Base-by-base conservation (phyloP, 2,329 filamentous ascomycete species). In the Alternaria sp. region DNA sequence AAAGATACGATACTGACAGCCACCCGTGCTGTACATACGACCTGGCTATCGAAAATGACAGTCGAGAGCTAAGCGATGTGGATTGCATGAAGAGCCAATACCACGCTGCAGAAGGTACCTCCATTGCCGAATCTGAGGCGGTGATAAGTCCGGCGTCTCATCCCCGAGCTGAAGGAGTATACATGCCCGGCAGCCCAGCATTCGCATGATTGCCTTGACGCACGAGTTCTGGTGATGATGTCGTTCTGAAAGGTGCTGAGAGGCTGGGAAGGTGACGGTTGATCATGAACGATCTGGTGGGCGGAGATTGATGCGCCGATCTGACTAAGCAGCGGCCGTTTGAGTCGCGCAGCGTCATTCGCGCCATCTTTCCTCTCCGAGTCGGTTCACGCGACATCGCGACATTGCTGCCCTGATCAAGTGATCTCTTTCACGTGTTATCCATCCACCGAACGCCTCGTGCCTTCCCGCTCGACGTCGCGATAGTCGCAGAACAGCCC, bases 361-460 rank as follows among this genome's bases (percentile, higher is more conserved):
- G 65, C 65, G 59, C 62, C 68, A 64, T 59, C 55, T 65, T 65
- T 51, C 51, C 45, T 62, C 54, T 54, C 21, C 59, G 51, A 55
- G 30, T 45, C 25, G 60, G 61, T 64, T 55, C 58, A 65, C 66
- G 66, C 68, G 65, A 69, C 61, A 65, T 64, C 58, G 62, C 57
- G 62, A 61, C 60, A 61, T 57, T 59, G 58, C 63, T 61, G 61
- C 58, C 58, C 60, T 54, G 56, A 65, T 52, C 58, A 47, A 58
- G 65, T 62, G 56, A 54, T 44, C 36, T 49, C 26, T 47, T 40
- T 25, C 17, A 28, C 25, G 50, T 57, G 54, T 54, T 47, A 13
- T 15, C 45, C 17, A 6, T 60, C 13, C 12, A 11, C 23, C 36
- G n/a, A 36, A 25, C 30, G 21, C 44, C 40, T 43, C 23, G 46